Evolutionary conservation across 2,329 filamentous ascomycete species (phyloP), one percentile per base, ranked within the genome.

Genomic region (Emmonsiellopsis sp.): DNA sequence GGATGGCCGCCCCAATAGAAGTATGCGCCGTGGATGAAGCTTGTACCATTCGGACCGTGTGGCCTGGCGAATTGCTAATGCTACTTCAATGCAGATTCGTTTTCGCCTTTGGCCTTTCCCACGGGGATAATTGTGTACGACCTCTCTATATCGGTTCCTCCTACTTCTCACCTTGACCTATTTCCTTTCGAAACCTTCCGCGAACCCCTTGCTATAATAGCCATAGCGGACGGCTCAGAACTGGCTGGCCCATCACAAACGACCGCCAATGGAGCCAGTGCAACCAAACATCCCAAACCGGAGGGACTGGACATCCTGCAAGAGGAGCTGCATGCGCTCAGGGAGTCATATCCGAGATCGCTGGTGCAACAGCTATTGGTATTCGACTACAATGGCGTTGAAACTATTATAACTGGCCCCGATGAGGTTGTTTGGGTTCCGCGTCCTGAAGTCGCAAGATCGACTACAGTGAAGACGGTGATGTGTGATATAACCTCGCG

Each of bases 151-250:
- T 85, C 89, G 63, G 77, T 86, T 53, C 86, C 89, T 27, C 84
- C 87, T n/a, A 79, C 84, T 34, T 88, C 88, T 34, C 88, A 95
- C 65, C 76, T 88, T 43, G 80, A 88, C 17, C 74, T 95, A 42
- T 86, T 86, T 39, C 91, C 93, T 1, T 96, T 96, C 74, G 93
- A 98, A 68, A 76, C 92, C 43, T 95, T 88, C 68, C 82, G 91
- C 61, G 88, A 95, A 67, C 86, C 89, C 7, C 77, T 96, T 52
- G 82, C 87, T 50, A 78, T 97, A 31, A 80, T 98, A 57, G 92
- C 88, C 2, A 77, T 97, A 55, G 87, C 88, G 13, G 92, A 97
- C 70, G 89, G 87, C 47, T 71, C 74, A 42, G 88, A 94, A 68
- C 76, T 88, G 31, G 71, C 76, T 55, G 76, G 76, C 56, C 67